Evolutionary conservation across 768 basidiomycete genomes (phyloP), one percentile per base, ranked within the genome.

Genomic region (Tubosaeta brunneosetosa): DNA sequence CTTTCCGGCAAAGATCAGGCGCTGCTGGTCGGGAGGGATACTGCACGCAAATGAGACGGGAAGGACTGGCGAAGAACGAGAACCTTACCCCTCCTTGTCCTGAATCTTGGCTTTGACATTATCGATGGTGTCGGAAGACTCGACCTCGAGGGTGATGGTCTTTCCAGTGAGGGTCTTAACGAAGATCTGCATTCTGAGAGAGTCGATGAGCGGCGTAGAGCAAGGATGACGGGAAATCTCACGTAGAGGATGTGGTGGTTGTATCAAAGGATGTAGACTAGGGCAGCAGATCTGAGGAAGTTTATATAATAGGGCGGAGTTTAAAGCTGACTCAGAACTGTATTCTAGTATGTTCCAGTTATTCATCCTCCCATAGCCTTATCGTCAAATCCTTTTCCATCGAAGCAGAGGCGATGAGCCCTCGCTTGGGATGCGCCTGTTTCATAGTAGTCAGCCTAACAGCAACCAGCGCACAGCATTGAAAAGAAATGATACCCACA

Each of bases 1-100:
- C 74, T 95, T 94, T 55, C 93, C 93, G 43, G 93, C 93, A 58
- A 94, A 95, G 76, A 95, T 95, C n/a, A 95, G 74, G 57, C 94
- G 91, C 66, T 94, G 91, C 62, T 92, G 92, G 72, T 93, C 90
- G 25, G 91, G 93, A 19, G 87, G 86, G 53, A 89, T 89, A 13
- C 83, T 64, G n/a, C 1, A 5, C 1, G 3, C 29, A 14, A 3
- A 29, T 64, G 22, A 64, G 58, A 52, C 3, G 2, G 3, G 14
- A 5, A 10, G 3, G 16, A 4, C 7, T 2, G 14, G 9, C 14
- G 1, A 19, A 3, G 25, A 3, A 0, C 10, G 1, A 17, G 1
- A 2, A 2, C 34, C 61, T 27, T 29, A 57, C 62, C 88, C 63
- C 71, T 89, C 88, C 36, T 89, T 88, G 68, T 90, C 88, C 36